Evolutionary conservation across 129 eudicot species (phyloP).

Genomic region (Saposhnikovia divaricata): DNA sequence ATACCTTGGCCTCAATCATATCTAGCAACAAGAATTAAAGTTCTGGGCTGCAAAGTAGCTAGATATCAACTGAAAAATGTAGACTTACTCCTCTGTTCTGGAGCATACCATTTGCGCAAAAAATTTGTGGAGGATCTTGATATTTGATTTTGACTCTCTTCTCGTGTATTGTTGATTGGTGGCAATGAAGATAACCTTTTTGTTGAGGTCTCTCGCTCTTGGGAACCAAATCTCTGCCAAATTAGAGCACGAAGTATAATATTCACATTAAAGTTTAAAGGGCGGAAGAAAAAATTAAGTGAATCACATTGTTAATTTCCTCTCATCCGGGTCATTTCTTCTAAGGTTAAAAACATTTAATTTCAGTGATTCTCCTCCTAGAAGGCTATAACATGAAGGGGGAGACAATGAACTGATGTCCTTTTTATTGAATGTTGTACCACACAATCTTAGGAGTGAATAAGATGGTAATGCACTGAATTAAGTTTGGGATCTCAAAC

Average conservation of each 20-base stretch:
- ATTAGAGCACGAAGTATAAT: neutral
- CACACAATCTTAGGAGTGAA: neutral
- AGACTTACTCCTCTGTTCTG: constrained; percentile 67
- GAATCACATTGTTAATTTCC: neutral
- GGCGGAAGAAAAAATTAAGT: neutral
- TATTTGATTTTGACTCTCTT: constrained; percentile 60
- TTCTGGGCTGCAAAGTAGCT: neutral
- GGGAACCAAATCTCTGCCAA: constrained; percentile 56
- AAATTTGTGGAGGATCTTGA: constrained; percentile 56
- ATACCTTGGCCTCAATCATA: neutral
- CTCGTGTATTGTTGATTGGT: constrained; percentile 55
- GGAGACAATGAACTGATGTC: neutral
- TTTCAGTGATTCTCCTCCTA: neutral
- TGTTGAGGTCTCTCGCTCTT: constrained; percentile 66
- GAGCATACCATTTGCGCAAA: constrained; percentile 57
- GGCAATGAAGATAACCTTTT: constrained; percentile 47
- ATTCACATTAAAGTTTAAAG: neutral
- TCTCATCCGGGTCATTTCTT: neutral
- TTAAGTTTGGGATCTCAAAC: neutral
- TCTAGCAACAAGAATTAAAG: neutral
- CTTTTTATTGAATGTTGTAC: neutral
- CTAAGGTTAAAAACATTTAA: neutral
- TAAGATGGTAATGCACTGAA: neutral
- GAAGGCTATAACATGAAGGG: neutral
- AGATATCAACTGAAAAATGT: neutral